These are phyloP conservation scores for Prunus campanulata DNA, from an alignment of 306 rosid genomes.

Conservation along the genomic window DNA sequence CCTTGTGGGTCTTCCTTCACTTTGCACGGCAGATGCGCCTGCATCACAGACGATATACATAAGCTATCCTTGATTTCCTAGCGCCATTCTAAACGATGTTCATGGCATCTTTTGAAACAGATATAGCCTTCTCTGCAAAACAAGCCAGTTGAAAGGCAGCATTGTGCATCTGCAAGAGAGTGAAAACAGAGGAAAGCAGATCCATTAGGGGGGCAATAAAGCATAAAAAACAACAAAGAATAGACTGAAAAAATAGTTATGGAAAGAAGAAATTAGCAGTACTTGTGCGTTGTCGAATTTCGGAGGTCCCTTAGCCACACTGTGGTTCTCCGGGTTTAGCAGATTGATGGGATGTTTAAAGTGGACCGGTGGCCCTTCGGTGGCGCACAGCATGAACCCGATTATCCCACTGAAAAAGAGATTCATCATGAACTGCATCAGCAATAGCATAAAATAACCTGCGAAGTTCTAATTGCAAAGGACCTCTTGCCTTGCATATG, in stretches of 20 bases:
- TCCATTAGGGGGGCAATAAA: neutral
- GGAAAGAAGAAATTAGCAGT: neutral
- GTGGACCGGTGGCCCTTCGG: slow-evolving; percentile 6
- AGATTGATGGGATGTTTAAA: slow-evolving; percentile 30
- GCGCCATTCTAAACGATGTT: neutral
- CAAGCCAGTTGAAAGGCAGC: slow-evolving; percentile 35
- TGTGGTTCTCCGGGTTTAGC: slow-evolving; percentile 9
- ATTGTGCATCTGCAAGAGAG: slow-evolving; percentile 33
- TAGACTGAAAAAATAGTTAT: slow-evolving; percentile 1
- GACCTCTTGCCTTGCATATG: neutral
- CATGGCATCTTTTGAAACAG: neutral
- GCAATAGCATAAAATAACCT: neutral
- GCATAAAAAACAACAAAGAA: neutral
- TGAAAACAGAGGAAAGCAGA: neutral
- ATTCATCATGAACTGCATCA: neutral
- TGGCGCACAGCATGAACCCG: slow-evolving; percentile 4
- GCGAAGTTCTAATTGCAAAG: neutral
- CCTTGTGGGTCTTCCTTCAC: too few relatives aligned
- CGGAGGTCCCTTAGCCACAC: slow-evolving; percentile 30
- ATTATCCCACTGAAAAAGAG: neutral
- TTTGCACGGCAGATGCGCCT: too few relatives aligned
- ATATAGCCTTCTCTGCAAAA: slow-evolving; percentile 4
- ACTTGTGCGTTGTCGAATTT: slow-evolving; percentile 25
- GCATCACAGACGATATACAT: too few relatives aligned
- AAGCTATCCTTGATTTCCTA: too few relatives aligned